Percentiles rank a stretch among this genome's conserved stretches.
Evolutionary conservation across 2,329 filamentous ascomycete species (phyloP).

Genomic region (Alternaria brassicicola): DNA sequence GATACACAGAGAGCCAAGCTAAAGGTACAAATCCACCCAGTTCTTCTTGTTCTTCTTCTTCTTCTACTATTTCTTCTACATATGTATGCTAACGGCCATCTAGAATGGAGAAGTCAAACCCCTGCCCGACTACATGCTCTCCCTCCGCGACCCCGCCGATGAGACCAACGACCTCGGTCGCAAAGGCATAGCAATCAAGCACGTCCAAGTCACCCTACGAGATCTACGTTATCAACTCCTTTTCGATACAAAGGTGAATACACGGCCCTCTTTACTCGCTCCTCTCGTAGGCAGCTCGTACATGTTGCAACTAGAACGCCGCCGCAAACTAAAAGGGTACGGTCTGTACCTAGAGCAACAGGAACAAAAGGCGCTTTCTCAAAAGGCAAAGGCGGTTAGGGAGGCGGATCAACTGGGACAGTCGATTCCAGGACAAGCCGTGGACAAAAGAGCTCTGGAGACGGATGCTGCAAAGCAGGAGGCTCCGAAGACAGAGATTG

Average conservation of each 20-base stretch:
- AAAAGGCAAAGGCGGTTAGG: conserved; percentile 20
- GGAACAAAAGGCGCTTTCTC: conserved; percentile 8
- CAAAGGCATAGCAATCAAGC: conserved; percentile 55
- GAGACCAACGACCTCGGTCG: conserved; percentile 63
- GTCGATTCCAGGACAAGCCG: neutral
- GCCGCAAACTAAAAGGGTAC: conserved; percentile 21
- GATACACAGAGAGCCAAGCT: conserved; percentile 21
- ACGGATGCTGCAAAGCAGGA: neutral
- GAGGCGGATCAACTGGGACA: conserved; percentile 1
- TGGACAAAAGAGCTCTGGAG: neutral
- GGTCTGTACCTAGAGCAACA: conserved; percentile 14
- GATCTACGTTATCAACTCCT: conserved; percentile 22
- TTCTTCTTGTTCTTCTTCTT: neutral
- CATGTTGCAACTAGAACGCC: conserved; percentile 17
- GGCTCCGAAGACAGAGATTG: neutral
- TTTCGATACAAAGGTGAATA: conserved; percentile 21
- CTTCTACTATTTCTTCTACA: no score
- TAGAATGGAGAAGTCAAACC: conserved; percentile 22
- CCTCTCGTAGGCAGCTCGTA: conserved; percentile 30
- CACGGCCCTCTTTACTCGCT: conserved; percentile 24
- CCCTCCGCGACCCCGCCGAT: conserved; percentile 65
- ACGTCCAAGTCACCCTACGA: conserved; percentile 55
- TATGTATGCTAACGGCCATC: conserved; percentile 9
- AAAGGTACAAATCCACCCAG: conserved; percentile 21
- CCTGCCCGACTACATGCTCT: conserved; percentile 51